These are phyloP conservation scores for Mychonastes homosphaera DNA, from an alignment of 139 green algal genomes.

Conservation along the genomic window DNA sequence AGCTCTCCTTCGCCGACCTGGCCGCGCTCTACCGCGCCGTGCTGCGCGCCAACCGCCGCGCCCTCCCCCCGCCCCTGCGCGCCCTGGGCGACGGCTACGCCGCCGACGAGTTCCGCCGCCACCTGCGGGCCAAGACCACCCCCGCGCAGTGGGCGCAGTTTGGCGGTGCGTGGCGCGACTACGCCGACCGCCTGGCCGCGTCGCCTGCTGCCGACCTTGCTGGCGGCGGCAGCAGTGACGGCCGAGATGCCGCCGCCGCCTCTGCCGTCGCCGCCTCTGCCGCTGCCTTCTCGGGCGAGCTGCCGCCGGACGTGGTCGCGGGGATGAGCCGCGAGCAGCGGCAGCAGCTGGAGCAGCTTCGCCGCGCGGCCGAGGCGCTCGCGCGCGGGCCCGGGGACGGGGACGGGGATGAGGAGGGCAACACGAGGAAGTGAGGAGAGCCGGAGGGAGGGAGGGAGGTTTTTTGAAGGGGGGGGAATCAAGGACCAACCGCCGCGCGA, in stretches of 20 bases:
- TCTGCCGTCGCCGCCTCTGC: background rate
- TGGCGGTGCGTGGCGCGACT: slow-evolving; percentile 49
- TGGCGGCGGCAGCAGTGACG: too few relatives aligned
- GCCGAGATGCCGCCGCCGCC: background rate
- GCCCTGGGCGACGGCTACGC: slow-evolving; percentile 56
- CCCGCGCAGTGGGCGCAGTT: slow-evolving; percentile 60
- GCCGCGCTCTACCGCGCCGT: slow-evolving; percentile 46
- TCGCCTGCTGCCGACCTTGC: slow-evolving; percentile 16
- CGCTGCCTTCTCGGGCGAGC: slow-evolving; percentile 17
- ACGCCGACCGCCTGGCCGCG: slow-evolving; percentile 39
- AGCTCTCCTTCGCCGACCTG: slow-evolving; percentile 13
- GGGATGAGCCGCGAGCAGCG: slow-evolving; percentile 39
- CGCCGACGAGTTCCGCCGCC: slow-evolving; percentile 48
- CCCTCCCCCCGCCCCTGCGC: slow-evolving; percentile 54
- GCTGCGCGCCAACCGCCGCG: slow-evolving; percentile 45
- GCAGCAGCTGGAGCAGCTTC: slow-evolving; percentile 35
- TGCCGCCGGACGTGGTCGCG: slow-evolving; percentile 21
- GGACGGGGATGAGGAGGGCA: background rate
- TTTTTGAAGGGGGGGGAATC: too few relatives aligned
- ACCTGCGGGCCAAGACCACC: slow-evolving; percentile 43
- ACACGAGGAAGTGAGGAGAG: too few relatives aligned
- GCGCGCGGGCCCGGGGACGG: background rate
- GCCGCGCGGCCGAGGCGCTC: slow-evolving; percentile 20
- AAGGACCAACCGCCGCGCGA: too few relatives aligned
- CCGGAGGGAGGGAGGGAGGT: too few relatives aligned